A percentile compares a stretch with the other conserved stretches of the same genome.
Conservation (phyloP, 805 yeast species). For the Candida insectalens region DNA sequence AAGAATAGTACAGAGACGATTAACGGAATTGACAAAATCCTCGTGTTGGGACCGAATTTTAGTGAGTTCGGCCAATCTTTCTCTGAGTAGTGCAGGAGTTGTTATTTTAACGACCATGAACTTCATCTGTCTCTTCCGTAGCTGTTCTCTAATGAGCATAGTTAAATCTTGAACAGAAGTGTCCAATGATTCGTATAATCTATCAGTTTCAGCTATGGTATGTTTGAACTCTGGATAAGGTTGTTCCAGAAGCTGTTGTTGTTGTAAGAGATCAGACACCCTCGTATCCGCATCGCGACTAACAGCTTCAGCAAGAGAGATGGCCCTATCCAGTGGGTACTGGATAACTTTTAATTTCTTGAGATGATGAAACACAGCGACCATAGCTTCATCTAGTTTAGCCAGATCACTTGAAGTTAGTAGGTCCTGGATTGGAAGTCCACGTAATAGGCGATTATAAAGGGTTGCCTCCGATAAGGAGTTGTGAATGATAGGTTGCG, state of each 20-base stretch:
- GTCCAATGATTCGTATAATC: conserved; percentile 45
- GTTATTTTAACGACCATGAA: conserved; percentile 55
- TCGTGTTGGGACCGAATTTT: conserved; percentile 45
- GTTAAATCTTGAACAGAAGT: conserved; percentile 52
- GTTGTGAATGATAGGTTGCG: conserved; percentile 60
- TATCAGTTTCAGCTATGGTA: conserved; percentile 19
- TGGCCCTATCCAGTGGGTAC: conserved; percentile 58
- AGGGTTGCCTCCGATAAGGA: conserved; percentile 39
- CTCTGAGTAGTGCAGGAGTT: conserved; percentile 31
- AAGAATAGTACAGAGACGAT: conserved; percentile 4
- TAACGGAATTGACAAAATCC: conserved; percentile 26
- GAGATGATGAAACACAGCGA: conserved; percentile 47
- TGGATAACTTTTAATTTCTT: conserved; percentile 48
- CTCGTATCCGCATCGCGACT: conserved; percentile 44
- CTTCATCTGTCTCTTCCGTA: conserved; percentile 64
- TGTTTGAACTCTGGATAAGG: conserved; percentile 30
- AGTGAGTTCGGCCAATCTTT: conserved; percentile 32
- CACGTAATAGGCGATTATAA: conserved; percentile 58
- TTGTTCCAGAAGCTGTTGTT: conserved; percentile 33
- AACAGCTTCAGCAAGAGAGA: conserved; percentile 56
- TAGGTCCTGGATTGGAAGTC: conserved; percentile 59
- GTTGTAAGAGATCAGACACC: conserved; percentile 29
- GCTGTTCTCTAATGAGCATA: conserved; percentile 59
- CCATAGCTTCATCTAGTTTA: conserved; percentile 35
- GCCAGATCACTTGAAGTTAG: conserved; percentile 34